Evolutionary conservation across 2,329 filamentous ascomycete genomes (phyloP).

Genomic region (Talaromyces sp.): DNA sequence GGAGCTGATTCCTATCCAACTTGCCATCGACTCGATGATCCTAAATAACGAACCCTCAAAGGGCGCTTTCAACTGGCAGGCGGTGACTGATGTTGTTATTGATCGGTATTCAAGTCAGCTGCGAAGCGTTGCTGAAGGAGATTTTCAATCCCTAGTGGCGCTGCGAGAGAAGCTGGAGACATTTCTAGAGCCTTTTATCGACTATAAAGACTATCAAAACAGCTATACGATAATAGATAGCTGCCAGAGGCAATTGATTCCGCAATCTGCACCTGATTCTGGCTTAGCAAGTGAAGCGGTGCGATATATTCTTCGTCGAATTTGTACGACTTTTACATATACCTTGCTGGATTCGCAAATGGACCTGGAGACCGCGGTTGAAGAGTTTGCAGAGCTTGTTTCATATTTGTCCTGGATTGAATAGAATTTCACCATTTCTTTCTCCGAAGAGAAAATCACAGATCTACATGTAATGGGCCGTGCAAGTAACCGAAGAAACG

Average conservation of each 20-base stretch:
- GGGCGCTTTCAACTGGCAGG: neutral
- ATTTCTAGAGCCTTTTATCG: neutral
- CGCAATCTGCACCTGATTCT: neutral
- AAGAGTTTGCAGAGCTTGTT: neutral
- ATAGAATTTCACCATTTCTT: no score
- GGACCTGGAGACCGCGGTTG: neutral
- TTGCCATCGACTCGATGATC: neutral
- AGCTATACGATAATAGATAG: neutral
- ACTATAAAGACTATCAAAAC: neutral
- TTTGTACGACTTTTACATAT: neutral
- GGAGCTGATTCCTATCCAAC: neutral
- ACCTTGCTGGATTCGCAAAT: slow-evolving; percentile 18
- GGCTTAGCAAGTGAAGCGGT: neutral
- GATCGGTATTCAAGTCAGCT: neutral
- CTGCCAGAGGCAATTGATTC: neutral
- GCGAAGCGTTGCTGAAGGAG: neutral
- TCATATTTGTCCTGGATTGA: slow-evolving; percentile 7
- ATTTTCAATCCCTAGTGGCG: neutral
- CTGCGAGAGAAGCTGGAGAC: neutral
- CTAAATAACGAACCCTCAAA: neutral
- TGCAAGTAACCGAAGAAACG: no score
- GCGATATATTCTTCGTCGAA: neutral
- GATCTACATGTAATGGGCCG: no score
- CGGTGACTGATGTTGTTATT: neutral
- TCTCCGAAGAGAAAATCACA: no score